Base-by-base conservation (phyloP, 1,284 basidiomycete genomes). In the Sporisorium exsertum region DNA sequence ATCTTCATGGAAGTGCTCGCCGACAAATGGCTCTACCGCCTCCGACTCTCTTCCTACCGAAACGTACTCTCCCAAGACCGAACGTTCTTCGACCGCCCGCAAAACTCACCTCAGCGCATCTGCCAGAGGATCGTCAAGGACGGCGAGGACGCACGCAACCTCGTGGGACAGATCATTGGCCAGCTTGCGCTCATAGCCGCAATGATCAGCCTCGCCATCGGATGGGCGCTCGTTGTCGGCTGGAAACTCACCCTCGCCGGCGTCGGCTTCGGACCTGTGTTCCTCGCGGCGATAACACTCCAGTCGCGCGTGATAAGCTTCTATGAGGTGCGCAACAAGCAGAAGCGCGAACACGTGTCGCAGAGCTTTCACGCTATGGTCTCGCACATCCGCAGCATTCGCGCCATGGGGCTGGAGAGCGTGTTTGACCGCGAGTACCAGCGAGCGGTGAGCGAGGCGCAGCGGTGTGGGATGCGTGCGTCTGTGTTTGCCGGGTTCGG, bases 221-320 rank as follows among this genome's bases (percentile, higher is more conserved):
- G 92, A 12, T 98, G 95, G 95, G 94, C 96, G 0, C 88, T 97
- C 82, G 89, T 90, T 0, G 87, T 89, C 29, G 94, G 94, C 0
- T 99, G 96, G 96, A 91, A 97, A 86, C 88, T 99, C 66, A 97
- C 95, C 0, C 89, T 99, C 20, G 93, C 94, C 1, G 96, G 94
- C 0, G 86, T 97, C 35, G 94, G 92, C 0, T 89, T 97, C 35
- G 93, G 90, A 0, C 96, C 95, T 0, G 88, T 97, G 9, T 96
- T 97, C 79, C 90, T 91, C 10, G 85, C 89, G 18, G 88, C 91
- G 6, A 92, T 94, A 88, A 89, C 90, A 13, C 72, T 92, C 8
- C 93, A 95, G 84, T 90, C 91, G 0, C 87, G 88, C 24, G 84
- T 94, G 50, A 90, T 93, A 2, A 89, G 90, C 3, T 88, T 89